These are phyloP conservation scores for Cucumis hystrix DNA, from an alignment of 306 rosid species.

Conservation along the genomic window DNA sequence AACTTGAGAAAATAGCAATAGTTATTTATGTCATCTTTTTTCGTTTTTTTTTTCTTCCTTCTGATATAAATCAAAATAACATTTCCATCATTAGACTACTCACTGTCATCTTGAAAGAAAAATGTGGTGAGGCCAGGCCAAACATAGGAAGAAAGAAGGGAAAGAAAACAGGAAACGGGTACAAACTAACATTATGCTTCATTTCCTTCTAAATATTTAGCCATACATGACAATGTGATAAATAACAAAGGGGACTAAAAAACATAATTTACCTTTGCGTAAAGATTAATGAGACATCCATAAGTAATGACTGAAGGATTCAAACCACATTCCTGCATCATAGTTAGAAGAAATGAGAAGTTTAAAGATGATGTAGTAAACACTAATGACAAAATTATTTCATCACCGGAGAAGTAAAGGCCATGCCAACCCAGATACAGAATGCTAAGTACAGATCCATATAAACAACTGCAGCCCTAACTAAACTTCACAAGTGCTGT, in stretches of 20 bases:
- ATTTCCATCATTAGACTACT: not conserved
- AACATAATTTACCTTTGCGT: constrained; percentile 45
- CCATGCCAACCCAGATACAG: not conserved
- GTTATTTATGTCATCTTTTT: not conserved
- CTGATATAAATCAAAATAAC: not conserved
- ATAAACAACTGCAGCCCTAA: not conserved
- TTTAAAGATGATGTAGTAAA: not conserved
- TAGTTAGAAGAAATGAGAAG: constrained; percentile 1
- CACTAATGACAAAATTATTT: not conserved
- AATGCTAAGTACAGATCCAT: not conserved
- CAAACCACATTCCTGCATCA: constrained; percentile 80
- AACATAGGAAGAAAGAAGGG: not conserved
- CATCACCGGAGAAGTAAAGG: not conserved
- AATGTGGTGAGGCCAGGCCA: not conserved
- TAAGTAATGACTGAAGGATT: constrained; percentile 80
- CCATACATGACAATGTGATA: not conserved
- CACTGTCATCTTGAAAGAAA: not conserved
- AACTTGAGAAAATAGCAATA: not conserved
- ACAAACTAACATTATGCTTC: not conserved
- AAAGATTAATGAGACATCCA: constrained; percentile 89
- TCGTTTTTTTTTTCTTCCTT: not conserved
- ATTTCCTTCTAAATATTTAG: not conserved
- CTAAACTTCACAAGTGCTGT: not conserved
- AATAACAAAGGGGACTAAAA: not conserved
- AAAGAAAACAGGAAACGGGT: not conserved